Evolutionary conservation across 495 filamentous ascomycete species (phyloP).

Genomic region (Bacidia gigantensis): DNA sequence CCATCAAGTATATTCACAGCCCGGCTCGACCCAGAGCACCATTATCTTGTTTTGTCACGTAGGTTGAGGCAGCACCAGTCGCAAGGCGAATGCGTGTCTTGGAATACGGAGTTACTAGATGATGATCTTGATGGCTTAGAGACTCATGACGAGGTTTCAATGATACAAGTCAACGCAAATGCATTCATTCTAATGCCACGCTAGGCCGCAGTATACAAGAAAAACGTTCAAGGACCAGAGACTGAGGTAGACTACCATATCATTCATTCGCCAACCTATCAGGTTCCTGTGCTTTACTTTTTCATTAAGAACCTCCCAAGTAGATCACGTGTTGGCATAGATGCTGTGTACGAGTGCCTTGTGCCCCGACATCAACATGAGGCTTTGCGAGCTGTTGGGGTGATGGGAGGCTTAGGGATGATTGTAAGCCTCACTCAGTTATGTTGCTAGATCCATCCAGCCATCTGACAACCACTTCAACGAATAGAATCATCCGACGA

Average conservation of each 20-base stretch:
- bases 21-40: neutral
- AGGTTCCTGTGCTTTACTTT: constrained; percentile 40
- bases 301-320: constrained; percentile 45
- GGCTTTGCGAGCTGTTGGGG: constrained; percentile 42
- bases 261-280: constrained; percentile 34
- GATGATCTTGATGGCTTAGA: neutral
- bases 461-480: constrained; percentile 6
- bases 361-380: constrained; percentile 50
- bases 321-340: constrained; percentile 45
- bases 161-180: no score
- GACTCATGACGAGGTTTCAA: neutral
- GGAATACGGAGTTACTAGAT: no score
- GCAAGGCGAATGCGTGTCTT: neutral
- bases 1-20: neutral
- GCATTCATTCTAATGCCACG: neutral
- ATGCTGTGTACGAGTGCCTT: constrained; percentile 53
- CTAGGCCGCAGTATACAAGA: neutral
- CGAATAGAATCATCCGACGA: constrained; percentile 61
- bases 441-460: neutral
- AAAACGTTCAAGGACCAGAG: neutral
- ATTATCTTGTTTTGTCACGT: neutral
- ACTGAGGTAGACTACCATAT: constrained; percentile 36
- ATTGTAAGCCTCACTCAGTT: constrained; percentile 41
- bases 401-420: constrained; percentile 63
- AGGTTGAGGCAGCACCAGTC: neutral